Percentiles rank a stretch among this genome's conserved stretches.
phyloP scores from a whole-genome alignment of 495 filamentous ascomycete species.

The Penicillium argentinense region DNA sequence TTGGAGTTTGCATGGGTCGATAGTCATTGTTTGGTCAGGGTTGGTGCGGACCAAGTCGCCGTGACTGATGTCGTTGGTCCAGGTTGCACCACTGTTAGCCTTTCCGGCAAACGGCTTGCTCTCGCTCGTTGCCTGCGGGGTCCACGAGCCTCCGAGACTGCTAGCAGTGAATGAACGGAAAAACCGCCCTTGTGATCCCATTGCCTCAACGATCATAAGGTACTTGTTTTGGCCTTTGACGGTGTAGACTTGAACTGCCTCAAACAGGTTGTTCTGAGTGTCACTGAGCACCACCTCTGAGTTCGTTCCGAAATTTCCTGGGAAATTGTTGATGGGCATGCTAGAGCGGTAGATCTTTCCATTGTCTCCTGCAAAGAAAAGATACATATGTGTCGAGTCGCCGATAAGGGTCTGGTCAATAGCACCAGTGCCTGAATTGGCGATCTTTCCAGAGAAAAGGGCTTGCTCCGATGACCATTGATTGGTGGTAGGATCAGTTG shows the following conservation, averaged over 20 bases:
- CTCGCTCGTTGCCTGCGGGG: slow-evolving; percentile 50
- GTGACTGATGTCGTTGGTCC: slow-evolving; percentile 65
- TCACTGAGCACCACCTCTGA: slow-evolving; percentile 51
- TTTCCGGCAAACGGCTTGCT: slow-evolving; percentile 58
- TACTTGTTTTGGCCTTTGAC: slow-evolving; percentile 50
- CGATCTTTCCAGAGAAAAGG: slow-evolving; percentile 56
- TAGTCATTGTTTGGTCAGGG: slow-evolving; percentile 55
- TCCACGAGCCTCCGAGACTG: slow-evolving; percentile 55
- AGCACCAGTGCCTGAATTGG: slow-evolving; percentile 44
- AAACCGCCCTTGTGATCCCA: slow-evolving; percentile 56
- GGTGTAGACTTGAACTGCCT: slow-evolving; percentile 64
- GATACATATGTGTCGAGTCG: slow-evolving; percentile 57
- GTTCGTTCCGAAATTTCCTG: slow-evolving; percentile 53
- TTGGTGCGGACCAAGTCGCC: slow-evolving; percentile 57
- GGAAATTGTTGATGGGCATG: slow-evolving; percentile 61
- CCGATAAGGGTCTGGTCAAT: slow-evolving; percentile 55
- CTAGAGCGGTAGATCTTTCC: slow-evolving; percentile 61
- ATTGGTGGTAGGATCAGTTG: slow-evolving; percentile 54
- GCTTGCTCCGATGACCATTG: slow-evolving; percentile 53
- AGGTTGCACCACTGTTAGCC: slow-evolving; percentile 59
- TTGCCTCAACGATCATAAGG: slow-evolving; percentile 65
- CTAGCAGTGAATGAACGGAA: slow-evolving; percentile 64
- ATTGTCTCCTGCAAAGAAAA: slow-evolving; percentile 67
- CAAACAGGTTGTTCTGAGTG: slow-evolving; percentile 56
- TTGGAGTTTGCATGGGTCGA: slow-evolving; percentile 59